Base-by-base conservation (phyloP, 2,329 filamentous ascomycete species). In the Colletotrichum orbiculare region DNA sequence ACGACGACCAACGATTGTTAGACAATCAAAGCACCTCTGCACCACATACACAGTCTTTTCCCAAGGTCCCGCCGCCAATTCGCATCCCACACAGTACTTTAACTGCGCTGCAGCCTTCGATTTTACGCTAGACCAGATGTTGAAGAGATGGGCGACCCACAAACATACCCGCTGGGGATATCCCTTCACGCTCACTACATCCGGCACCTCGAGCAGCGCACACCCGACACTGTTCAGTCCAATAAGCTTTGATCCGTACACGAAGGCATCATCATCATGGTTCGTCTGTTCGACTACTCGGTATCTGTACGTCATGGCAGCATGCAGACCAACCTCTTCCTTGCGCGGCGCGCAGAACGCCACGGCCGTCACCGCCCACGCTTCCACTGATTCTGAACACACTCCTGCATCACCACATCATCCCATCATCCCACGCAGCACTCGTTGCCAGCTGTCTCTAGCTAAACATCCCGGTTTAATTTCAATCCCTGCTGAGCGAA, bases 61-160 rank as follows among this genome's bases (percentile, higher is more conserved):
- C 45, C 45, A 64, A 25, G 25, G 3, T 56, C 43, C 61, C 61
- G 61, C 56, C 50, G 61, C 61, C 57, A 61, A 49, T 64, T 60
- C 17, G 41, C 41, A 34, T 17, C 55, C 33, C 33, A 25, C 3
- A 25, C 41, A 50, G 38, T 15, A 46, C 49, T 39, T 53, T 25
- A 4, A 25, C 25, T 25, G 25, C 25, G 25, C 25, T 25, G 25
- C 4, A 39, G 45, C 56, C 49, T 46, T 53, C 52, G 57, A 52
- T 61, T 60, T n/a, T 37, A 41, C 58, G 62, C 57, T 65, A 62
- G 47, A 47, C 35, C 38, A 41, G 46, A 45, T 46, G 62, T 57
- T 62, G 46, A 65, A 41, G 57, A 54, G 58, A 56, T 39, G 62
- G 54, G 42, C 46, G 46, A 56, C 57, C 56, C 56, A 56, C 62